phyloP scores from a whole-genome alignment of 2,329 filamentous ascomycete genomes.

The Xylariaceae sp. region DNA sequence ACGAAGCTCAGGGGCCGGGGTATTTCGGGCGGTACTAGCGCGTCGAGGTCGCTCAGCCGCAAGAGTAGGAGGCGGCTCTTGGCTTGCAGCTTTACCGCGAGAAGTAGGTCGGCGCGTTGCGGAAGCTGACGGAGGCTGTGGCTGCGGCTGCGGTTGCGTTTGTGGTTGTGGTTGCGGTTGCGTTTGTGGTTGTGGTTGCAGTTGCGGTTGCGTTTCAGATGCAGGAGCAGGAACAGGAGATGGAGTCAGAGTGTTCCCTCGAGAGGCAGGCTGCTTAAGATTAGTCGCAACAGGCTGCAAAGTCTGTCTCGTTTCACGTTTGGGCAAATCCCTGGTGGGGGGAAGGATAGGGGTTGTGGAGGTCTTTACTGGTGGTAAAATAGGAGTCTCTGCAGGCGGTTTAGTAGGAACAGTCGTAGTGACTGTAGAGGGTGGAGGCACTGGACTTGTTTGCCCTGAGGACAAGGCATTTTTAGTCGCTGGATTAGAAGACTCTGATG shows the following conservation, averaged over 20 bases:
- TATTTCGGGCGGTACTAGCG: conserved; percentile 53
- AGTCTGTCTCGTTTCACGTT: conserved; percentile 45
- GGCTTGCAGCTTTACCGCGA: conserved; percentile 48
- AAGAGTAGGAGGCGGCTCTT: conserved; percentile 45
- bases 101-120: conserved; percentile 43
- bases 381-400: conserved; percentile 37
- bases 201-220: conserved; percentile 12
- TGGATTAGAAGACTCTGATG: conserved; percentile 23
- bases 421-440: conserved; percentile 28
- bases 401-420: conserved; percentile 33
- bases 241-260: conserved; percentile 27
- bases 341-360: conserved; percentile 35
- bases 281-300: conserved; percentile 29
- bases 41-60: conserved; percentile 51
- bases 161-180: conserved; percentile 2
- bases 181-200: conserved; percentile 1
- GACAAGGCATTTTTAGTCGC: conserved; percentile 21
- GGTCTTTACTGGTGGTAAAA: conserved; percentile 31
- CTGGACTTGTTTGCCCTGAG: conserved; percentile 23
- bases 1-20: conserved; percentile 46
- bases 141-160: conserved; percentile 3
- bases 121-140: conserved; percentile 8
- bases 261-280: conserved; percentile 23
- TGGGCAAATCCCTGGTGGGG: conserved; percentile 29
- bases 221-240: conserved; percentile 37